phyloP scores from a whole-genome alignment of 164 flowering plant genomes.

The Taxillus chinensis region DNA sequence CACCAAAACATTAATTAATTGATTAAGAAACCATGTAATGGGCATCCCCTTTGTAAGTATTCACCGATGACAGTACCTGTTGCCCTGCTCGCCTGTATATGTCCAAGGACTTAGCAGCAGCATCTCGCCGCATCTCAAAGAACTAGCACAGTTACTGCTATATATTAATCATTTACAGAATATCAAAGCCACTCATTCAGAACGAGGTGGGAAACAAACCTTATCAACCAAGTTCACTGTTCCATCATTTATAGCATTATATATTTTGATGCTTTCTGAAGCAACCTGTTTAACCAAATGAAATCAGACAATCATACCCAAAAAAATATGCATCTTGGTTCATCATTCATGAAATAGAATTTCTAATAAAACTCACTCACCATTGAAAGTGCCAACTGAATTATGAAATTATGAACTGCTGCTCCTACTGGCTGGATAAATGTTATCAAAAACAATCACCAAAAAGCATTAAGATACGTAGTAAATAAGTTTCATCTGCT shows the following conservation, averaged over 20 bases:
- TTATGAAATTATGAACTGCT: conserved; percentile 64
- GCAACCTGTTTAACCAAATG: conserved; percentile 55
- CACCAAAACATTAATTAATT: conserved; percentile 1
- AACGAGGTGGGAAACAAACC: conserved; percentile 30
- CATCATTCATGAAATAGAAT: not conserved
- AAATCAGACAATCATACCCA: not conserved
- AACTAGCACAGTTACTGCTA: conserved; percentile 44
- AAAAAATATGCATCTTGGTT: conserved; percentile 1
- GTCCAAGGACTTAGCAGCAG: conserved; percentile 80
- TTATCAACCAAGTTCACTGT: conserved; percentile 88
- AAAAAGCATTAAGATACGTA: not conserved
- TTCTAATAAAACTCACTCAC: conserved; percentile 26
- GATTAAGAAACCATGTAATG: not conserved
- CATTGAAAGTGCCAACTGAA: conserved; percentile 84
- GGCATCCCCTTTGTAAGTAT: not conserved
- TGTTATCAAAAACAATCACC: not conserved
- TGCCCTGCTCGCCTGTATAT: conserved; percentile 75
- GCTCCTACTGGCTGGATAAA: conserved; percentile 91
- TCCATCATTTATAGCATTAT: conserved; percentile 85
- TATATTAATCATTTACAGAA: conserved; percentile 2
- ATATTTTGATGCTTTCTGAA: conserved; percentile 76
- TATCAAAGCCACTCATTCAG: not conserved
- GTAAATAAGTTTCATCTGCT: no score
- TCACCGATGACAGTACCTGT: conserved; percentile 45
- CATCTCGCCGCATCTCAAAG: conserved; percentile 94